phyloP scores from a whole-genome alignment of 148 eudicot species.

The Bassia scoparia region DNA sequence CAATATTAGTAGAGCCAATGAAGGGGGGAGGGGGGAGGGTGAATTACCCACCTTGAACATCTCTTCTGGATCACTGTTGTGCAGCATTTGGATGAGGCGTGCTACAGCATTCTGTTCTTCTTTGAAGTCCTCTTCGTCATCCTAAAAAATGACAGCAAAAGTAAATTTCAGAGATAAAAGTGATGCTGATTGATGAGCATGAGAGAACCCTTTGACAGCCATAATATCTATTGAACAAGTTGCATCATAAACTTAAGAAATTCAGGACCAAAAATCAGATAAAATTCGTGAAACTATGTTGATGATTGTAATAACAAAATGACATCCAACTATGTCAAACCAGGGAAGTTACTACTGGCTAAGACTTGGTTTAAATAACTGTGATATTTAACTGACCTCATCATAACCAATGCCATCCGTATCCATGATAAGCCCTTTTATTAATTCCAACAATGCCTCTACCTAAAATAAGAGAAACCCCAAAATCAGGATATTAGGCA shows the following conservation, averaged over 20 bases:
- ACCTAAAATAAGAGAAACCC: conserved; percentile 47
- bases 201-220: not conserved
- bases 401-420: conserved; percentile 51
- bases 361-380: not conserved
- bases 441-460: conserved; percentile 82
- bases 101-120: conserved; percentile 98
- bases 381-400: conserved; percentile 48
- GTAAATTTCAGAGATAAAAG: not conserved
- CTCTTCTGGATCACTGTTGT: conserved; percentile 79
- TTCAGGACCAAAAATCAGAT: not conserved
- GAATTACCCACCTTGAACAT: conserved; percentile 96
- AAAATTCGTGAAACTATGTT: not conserved
- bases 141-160: conserved; percentile 34
- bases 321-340: not conserved
- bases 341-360: not conserved
- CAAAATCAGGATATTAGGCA: conserved; percentile 4
- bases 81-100: conserved; percentile 88
- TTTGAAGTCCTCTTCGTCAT: conserved; percentile 87
- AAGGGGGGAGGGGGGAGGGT: too few relatives aligned
- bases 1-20: not conserved
- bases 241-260: conserved; percentile 5
- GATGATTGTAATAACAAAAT: not conserved
- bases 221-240: not conserved
- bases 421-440: conserved; percentile 81
- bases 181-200: not conserved